phyloP scores from a whole-genome alignment of 176 grass and related monocot species.

The Oryza glumipatula region DNA sequence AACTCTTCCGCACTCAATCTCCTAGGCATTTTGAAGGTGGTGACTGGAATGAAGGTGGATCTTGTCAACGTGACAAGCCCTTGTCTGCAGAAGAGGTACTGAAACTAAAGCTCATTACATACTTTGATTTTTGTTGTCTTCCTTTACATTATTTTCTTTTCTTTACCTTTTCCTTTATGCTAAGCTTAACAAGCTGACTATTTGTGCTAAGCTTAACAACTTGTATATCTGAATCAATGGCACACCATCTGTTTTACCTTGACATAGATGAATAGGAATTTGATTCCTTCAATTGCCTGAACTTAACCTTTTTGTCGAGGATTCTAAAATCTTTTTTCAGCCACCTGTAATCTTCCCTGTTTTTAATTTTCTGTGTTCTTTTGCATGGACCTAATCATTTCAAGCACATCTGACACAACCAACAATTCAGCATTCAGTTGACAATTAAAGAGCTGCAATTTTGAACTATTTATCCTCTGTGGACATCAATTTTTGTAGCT shows the following conservation, averaged over 20 bases:
- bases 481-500: too few relatives aligned
- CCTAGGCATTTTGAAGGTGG: slow-evolving; percentile 96
- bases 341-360: background rate
- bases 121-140: background rate
- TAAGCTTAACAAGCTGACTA: background rate
- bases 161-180: background rate
- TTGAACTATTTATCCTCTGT: too few relatives aligned
- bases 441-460: too few relatives aligned
- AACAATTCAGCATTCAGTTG: too few relatives aligned
- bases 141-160: slow-evolving; percentile 20
- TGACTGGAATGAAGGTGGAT: slow-evolving; percentile 86
- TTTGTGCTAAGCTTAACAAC: background rate
- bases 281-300: background rate
- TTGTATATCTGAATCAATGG: background rate
- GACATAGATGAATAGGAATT: slow-evolving; percentile 4
- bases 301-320: background rate
- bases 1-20: slow-evolving; percentile 86
- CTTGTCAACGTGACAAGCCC: slow-evolving; percentile 61
- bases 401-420: too few relatives aligned
- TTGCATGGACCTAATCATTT: background rate
- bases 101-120: background rate
- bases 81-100: slow-evolving; percentile 61
- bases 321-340: background rate
- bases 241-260: background rate
- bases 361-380: background rate